These are phyloP conservation scores for Epichloe amarillans DNA, from an alignment of 2,329 filamentous ascomycete species.

Conservation along the genomic window DNA sequence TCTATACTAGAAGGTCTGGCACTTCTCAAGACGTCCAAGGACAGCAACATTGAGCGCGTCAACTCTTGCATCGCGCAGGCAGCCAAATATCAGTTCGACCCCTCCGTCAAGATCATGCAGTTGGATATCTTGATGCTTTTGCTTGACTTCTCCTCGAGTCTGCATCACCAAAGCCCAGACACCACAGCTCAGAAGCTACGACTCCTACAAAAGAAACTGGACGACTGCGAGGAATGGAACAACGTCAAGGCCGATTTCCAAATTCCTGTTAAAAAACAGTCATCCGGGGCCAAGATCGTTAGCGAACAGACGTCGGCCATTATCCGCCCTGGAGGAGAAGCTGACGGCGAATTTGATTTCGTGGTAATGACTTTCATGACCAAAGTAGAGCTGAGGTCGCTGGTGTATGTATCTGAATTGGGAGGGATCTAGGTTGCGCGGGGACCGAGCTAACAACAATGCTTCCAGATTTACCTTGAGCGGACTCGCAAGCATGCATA, in stretches of 20 bases:
- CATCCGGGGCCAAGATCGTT: constrained; percentile 34
- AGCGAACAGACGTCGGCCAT: constrained; percentile 44
- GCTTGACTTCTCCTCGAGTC: constrained; percentile 56
- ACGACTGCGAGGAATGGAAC: constrained; percentile 40
- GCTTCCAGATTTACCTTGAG: constrained; percentile 37
- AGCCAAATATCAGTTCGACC: constrained; percentile 55
- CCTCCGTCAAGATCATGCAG: constrained; percentile 49
- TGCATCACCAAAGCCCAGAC: constrained; percentile 48
- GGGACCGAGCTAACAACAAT: constrained; percentile 7
- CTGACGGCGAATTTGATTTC: constrained; percentile 34
- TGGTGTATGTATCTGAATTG: constrained; percentile 31
- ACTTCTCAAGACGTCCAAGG: constrained; percentile 49
- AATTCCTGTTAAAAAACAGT: constrained; percentile 41
- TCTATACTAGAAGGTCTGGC: constrained; percentile 57
- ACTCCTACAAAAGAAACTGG: constrained; percentile 47
- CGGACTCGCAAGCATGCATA: constrained; percentile 33
- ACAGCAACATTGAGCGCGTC: constrained; percentile 55
- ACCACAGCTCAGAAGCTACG: constrained; percentile 46
- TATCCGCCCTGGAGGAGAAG: constrained; percentile 30
- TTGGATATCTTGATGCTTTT: constrained; percentile 52
- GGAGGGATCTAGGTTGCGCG: no score
- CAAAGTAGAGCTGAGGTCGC: constrained; percentile 42
- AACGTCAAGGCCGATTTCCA: constrained; percentile 34
- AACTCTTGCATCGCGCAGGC: constrained; percentile 63
- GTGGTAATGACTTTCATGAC: constrained; percentile 48